Conservation (phyloP, 768 basidiomycete genomes). For the Dentipellis sp. region DNA sequence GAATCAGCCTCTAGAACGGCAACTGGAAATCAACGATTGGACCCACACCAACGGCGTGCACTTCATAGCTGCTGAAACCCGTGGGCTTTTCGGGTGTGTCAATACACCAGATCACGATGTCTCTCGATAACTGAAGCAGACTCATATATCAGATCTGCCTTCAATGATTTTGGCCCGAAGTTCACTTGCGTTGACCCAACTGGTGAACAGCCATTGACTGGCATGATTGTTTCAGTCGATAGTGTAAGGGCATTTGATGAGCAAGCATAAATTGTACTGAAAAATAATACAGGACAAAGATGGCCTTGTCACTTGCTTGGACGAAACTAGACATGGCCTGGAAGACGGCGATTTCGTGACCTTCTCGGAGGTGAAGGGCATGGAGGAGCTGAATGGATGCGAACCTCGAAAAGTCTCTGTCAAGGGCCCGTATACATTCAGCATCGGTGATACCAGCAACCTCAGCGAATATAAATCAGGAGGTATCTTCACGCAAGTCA, state of each 20-base stretch:
- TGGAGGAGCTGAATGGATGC: slow-evolving; percentile 83
- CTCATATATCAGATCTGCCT: slow-evolving; percentile 55
- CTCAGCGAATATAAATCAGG: slow-evolving; percentile 74
- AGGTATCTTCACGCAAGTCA: slow-evolving; percentile 96
- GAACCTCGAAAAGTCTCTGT: slow-evolving; percentile 88
- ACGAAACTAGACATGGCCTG: slow-evolving; percentile 96
- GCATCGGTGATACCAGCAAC: slow-evolving; percentile 84
- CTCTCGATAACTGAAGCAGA: neutral
- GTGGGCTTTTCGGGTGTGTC: slow-evolving; percentile 86
- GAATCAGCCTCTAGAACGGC: slow-evolving; percentile 66
- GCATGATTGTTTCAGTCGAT: slow-evolving; percentile 94
- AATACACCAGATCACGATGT: neutral
- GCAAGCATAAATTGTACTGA: neutral
- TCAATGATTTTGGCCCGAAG: slow-evolving; percentile 93
- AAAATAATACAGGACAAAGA: slow-evolving; percentile 53
- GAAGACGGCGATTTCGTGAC: slow-evolving; percentile 98
- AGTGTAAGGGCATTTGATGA: slow-evolving; percentile 40
- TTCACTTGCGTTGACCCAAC: slow-evolving; percentile 97
- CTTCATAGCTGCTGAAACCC: slow-evolving; percentile 87
- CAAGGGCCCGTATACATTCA: slow-evolving; percentile 96
- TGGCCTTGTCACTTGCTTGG: slow-evolving; percentile 91
- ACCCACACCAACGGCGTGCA: slow-evolving; percentile 82
- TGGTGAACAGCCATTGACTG: slow-evolving; percentile 88
- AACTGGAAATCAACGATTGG: slow-evolving; percentile 94
- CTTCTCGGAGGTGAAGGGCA: slow-evolving; percentile 92